Percentiles rank a stretch among this genome's conserved stretches.
Evolutionary conservation across 2,329 filamentous ascomycete genomes (phyloP).

Genomic region (Trichoderma polysporum): DNA sequence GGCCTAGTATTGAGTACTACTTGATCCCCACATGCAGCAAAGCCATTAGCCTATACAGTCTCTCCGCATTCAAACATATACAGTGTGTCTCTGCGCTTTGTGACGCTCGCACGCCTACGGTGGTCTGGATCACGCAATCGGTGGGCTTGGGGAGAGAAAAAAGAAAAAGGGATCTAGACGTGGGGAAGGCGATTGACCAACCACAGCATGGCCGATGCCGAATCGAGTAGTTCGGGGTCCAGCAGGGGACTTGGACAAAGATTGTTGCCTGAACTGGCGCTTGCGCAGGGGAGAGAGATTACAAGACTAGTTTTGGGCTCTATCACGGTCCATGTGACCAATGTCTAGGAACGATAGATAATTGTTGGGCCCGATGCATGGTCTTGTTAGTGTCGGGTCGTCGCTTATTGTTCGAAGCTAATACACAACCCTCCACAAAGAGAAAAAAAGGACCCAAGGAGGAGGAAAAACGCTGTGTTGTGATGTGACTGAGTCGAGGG

Average conservation of each 20-base stretch:
- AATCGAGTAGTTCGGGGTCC: slow-evolving; percentile 14
- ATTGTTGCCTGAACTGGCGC: slow-evolving; percentile 1
- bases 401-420: slow-evolving; percentile 5
- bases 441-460: too few relatives aligned
- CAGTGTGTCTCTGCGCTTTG: neutral
- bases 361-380: neutral
- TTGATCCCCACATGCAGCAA: slow-evolving; percentile 14
- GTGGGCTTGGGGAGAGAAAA: neutral
- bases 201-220: slow-evolving; percentile 2
- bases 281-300: neutral
- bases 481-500: too few relatives aligned
- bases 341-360: neutral
- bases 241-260: neutral
- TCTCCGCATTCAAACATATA: neutral
- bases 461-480: too few relatives aligned
- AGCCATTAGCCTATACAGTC: slow-evolving; percentile 8
- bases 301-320: too few relatives aligned
- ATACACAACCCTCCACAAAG: neutral
- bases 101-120: slow-evolving; percentile 4
- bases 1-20: neutral
- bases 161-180: neutral
- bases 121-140: slow-evolving; percentile 19
- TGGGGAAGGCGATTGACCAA: slow-evolving; percentile 7
- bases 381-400: neutral
- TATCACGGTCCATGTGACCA: neutral